These are phyloP conservation scores for Apiosordaria backusii DNA, from an alignment of 495 filamentous ascomycete genomes.

Conservation along the genomic window DNA sequence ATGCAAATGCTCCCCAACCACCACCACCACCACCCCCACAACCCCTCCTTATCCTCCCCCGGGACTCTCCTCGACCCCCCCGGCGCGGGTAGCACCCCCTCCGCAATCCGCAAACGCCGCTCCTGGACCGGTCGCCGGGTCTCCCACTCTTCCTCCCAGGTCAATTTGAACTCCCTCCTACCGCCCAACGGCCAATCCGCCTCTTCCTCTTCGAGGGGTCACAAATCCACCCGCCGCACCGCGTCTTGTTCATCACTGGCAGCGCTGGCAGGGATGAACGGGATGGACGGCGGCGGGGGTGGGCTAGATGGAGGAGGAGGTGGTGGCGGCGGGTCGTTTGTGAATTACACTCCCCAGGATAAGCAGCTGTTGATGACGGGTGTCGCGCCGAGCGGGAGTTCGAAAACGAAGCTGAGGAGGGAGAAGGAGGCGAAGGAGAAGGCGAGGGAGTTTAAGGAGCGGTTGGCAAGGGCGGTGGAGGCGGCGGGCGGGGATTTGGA, in stretches of 20 bases:
- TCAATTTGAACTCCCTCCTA: slow-evolving; percentile 5
- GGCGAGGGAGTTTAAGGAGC: slow-evolving; percentile 69
- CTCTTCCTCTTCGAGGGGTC: slow-evolving; percentile 1
- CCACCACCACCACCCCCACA: slow-evolving; percentile 10
- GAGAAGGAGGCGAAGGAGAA: slow-evolving; percentile 83
- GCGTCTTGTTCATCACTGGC: background rate
- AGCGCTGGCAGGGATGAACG: slow-evolving; percentile 19
- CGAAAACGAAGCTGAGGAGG: slow-evolving; percentile 87
- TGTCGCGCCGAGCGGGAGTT: slow-evolving; percentile 85
- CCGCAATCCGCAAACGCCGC: slow-evolving; percentile 27
- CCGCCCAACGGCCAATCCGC: too few species aligned
- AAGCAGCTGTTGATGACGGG: slow-evolving; percentile 77
- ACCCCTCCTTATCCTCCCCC: slow-evolving; percentile 22
- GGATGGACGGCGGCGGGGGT: slow-evolving; percentile 52
- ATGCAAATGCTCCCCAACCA: background rate
- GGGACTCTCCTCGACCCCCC: background rate
- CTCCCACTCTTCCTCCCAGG: background rate
- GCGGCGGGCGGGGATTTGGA: slow-evolving; percentile 74
- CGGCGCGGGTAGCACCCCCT: background rate
- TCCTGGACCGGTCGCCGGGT: slow-evolving; percentile 25
- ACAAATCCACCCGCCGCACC: background rate
- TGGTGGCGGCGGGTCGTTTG: slow-evolving; percentile 62
- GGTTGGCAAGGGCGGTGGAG: slow-evolving; percentile 65
- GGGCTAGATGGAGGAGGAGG: slow-evolving; percentile 19
- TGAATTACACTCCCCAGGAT: slow-evolving; percentile 88